Base-by-base conservation (phyloP, 1,284 basidiomycete genomes). In the Cryptococcus sp. region DNA sequence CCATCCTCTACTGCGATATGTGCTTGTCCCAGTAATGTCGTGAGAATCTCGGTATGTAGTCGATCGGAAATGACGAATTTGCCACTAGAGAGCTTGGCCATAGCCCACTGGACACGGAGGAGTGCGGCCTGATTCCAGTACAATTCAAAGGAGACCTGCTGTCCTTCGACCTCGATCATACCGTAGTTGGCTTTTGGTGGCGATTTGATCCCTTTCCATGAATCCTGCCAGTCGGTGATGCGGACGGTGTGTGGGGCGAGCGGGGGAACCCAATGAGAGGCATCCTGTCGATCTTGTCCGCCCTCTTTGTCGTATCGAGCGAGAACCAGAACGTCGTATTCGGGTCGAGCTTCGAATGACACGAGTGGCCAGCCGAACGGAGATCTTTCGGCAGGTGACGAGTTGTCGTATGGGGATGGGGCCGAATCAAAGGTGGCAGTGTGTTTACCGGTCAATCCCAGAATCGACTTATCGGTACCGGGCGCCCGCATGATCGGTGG, bases 301-400 rank as follows among this genome's bases (percentile, higher is more conserved):
- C 49, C 49, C 41, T 51, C 49, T 39, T 51, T 51, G 45, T 51
- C 49, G 36, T 44, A 44, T 51, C 49, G 44, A 31, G 49, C 49
- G 14, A 51, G 31, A 9, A 51, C 40, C 34, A 51, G 25, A 4
- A 46, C 45, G 23, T 51, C 49, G 49, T 46, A 14, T 19, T 51
- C 24, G 7, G 49, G 18, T 37, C 18, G 22, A 28, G 43, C 23
- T 14, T 18, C 44, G 22, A 51, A 41, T 3, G 49, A 51, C 49
- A 51, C 41, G 11, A 21, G 11, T 14, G 49, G 49, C 49, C 49
- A 51, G n/a, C 36, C 45, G 24, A 51, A 51, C 4, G 49, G 43
- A 21, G 24, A 42, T 19, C 45, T 14, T 21, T 46, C 45, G 36
- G 48, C 21, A 24, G 22, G 16, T 24, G 37, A 14, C 25, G 22